Conservation (phyloP, 371 early-diverging fungal species). For the Blyttiomyces sp. region DNA sequence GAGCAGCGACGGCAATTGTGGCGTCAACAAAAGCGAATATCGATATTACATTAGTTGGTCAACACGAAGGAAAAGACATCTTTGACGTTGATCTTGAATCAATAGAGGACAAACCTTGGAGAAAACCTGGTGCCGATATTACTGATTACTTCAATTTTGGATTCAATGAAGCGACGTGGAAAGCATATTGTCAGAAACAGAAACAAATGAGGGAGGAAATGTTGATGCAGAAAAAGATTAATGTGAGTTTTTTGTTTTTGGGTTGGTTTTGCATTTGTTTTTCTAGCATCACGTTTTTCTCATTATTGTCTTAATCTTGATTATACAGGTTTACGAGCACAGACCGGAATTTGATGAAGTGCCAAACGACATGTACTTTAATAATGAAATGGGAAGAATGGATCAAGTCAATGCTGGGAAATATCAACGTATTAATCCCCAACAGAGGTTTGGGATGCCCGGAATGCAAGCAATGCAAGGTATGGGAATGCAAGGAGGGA, state of each 20-base stretch:
- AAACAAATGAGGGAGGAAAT: slow-evolving; percentile 71
- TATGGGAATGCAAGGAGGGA: slow-evolving; percentile 1
- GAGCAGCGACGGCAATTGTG: not conserved
- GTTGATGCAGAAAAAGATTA: slow-evolving; percentile 24
- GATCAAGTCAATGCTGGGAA: slow-evolving; percentile 1
- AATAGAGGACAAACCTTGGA: slow-evolving; percentile 95
- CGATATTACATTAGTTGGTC: slow-evolving; percentile 70
- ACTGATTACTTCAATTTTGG: slow-evolving; percentile 99
- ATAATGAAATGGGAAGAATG: slow-evolving; percentile 13
- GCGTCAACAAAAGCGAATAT: slow-evolving; percentile 47
- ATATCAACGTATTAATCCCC: not conserved
- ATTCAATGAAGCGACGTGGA: slow-evolving; percentile 94
- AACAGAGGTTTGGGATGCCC: no score
- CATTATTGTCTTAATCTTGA: not conserved
- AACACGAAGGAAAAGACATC: slow-evolving; percentile 73
- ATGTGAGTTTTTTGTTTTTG: slow-evolving; percentile 13
- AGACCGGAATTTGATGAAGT: not conserved
- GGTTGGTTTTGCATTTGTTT: not conserved
- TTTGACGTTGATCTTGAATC: slow-evolving; percentile 87
- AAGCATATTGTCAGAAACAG: slow-evolving; percentile 86
- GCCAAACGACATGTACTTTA: not conserved
- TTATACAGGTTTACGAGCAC: slow-evolving; percentile 8
- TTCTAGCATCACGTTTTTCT: not conserved
- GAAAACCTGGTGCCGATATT: slow-evolving; percentile 95
- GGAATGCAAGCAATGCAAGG: not conserved